Conservation (phyloP, 768 basidiomycete species). For the Amanita pallidorosea region DNA sequence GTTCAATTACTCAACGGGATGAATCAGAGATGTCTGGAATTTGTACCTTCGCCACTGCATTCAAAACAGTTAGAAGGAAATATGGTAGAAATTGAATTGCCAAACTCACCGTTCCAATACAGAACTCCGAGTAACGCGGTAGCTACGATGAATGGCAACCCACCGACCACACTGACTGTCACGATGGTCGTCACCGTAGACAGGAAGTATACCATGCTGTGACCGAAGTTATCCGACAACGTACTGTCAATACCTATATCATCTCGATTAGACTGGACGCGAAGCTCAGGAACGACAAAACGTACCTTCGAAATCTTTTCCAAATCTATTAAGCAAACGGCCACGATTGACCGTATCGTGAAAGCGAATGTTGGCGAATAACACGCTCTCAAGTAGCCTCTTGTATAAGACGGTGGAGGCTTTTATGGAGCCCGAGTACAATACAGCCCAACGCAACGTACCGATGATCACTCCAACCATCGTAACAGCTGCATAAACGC, state of each 20-base stretch:
- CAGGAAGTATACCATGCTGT: slow-evolving; percentile 62
- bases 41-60: slow-evolving; percentile 4
- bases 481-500: slow-evolving; percentile 45
- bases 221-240: slow-evolving; percentile 78
- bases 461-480: slow-evolving; percentile 30
- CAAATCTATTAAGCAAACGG: slow-evolving; percentile 72
- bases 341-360: slow-evolving; percentile 89
- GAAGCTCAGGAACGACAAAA: slow-evolving; percentile 9
- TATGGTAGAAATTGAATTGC: slow-evolving; percentile 12
- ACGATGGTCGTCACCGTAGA: slow-evolving; percentile 61
- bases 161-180: slow-evolving; percentile 72
- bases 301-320: slow-evolving; percentile 81
- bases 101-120: slow-evolving; percentile 58
- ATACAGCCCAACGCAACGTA: slow-evolving; percentile 47
- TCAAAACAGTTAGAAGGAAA: not conserved
- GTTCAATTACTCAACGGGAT: not conserved
- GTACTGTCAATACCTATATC: slow-evolving; percentile 68
- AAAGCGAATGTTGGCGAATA: slow-evolving; percentile 86
- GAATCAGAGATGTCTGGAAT: not conserved
- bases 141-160: slow-evolving; percentile 59
- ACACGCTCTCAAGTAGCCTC: slow-evolving; percentile 58
- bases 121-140: slow-evolving; percentile 42
- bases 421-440: slow-evolving; percentile 63
- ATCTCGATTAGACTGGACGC: slow-evolving; percentile 2
- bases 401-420: slow-evolving; percentile 72